Conservation (phyloP, 441 rosid species). For the Mallotus repandus region DNA sequence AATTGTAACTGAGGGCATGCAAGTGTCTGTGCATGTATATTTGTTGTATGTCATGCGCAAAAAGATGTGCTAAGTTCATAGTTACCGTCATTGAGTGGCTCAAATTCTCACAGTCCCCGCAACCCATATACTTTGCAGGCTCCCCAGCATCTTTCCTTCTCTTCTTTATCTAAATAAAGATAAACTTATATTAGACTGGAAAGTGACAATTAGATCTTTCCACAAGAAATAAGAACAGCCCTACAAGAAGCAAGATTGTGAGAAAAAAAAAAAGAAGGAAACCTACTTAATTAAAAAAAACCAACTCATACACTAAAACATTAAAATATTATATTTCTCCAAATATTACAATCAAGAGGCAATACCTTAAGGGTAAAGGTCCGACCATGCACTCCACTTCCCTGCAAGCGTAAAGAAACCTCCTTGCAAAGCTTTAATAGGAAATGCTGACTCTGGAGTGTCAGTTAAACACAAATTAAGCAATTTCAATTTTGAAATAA, state of each 20-base stretch:
- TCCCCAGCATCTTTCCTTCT: constrained; percentile 78
- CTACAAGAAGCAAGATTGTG: neutral
- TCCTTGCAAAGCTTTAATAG: constrained; percentile 84
- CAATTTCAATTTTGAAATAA: constrained; percentile 6
- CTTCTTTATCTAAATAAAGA: constrained; percentile 63
- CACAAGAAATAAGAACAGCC: neutral
- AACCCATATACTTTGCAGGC: constrained; percentile 89
- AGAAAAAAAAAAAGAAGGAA: neutral
- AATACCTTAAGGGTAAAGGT: constrained; percentile 83
- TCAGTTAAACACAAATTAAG: constrained; percentile 18
- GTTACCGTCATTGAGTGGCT: constrained; percentile 83
- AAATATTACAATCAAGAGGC: neutral
- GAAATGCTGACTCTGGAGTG: constrained; percentile 63
- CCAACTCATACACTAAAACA: no score
- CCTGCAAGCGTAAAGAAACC: constrained; percentile 83
- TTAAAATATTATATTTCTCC: no score
- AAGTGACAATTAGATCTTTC: constrained; percentile 9
- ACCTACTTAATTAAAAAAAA: no score
- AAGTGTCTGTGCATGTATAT: no score
- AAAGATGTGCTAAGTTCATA: neutral
- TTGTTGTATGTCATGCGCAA: no score
- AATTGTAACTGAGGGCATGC: no score
- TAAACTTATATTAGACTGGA: constrained; percentile 11
- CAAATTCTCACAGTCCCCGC: constrained; percentile 85
- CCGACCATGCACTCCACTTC: constrained; percentile 81